Evolutionary conservation across 23 red algal genomes (phyloP).

Genomic region (Cyanidium caldarium): DNA sequence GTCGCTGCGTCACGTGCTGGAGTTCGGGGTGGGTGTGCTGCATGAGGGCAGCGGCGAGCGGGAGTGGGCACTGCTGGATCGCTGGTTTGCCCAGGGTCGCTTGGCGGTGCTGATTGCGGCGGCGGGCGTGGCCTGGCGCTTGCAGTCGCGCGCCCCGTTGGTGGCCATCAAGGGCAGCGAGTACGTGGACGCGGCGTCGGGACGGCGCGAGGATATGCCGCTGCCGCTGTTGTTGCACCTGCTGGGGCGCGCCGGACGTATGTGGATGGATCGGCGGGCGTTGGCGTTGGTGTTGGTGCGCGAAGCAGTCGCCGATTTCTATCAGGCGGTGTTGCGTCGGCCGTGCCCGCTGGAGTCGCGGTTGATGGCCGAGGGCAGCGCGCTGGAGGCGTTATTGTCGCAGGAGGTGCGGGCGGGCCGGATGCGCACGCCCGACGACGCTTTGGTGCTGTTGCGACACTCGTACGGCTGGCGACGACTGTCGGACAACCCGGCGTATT

Average conservation of each 20-base stretch:
- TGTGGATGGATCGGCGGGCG: neutral
- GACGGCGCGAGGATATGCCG: neutral
- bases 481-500: too few relatives aligned
- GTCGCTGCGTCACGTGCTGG: constrained; percentile 13
- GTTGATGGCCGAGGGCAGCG: too few relatives aligned
- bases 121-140: neutral
- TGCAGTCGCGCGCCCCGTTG: constrained; percentile 2
- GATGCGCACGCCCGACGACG: too few relatives aligned
- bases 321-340: too few relatives aligned
- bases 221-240: neutral
- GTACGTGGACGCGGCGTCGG: neutral
- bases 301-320: too few relatives aligned
- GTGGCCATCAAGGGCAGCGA: constrained; percentile 14
- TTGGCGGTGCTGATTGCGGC: constrained; percentile 29
- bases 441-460: too few relatives aligned
- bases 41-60: constrained; percentile 16
- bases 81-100: constrained; percentile 22
- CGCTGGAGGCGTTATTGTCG: too few relatives aligned
- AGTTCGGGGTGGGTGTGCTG: constrained; percentile 42
- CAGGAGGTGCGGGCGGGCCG: too few relatives aligned
- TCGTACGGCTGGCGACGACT: too few relatives aligned
- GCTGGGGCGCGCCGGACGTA: neutral
- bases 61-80: constrained; percentile 19
- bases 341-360: too few relatives aligned
- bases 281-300: too few relatives aligned